These are phyloP conservation scores for Pezicula neosporulosa DNA, from an alignment of 2,329 filamentous ascomycete genomes.

Conservation along the genomic window DNA sequence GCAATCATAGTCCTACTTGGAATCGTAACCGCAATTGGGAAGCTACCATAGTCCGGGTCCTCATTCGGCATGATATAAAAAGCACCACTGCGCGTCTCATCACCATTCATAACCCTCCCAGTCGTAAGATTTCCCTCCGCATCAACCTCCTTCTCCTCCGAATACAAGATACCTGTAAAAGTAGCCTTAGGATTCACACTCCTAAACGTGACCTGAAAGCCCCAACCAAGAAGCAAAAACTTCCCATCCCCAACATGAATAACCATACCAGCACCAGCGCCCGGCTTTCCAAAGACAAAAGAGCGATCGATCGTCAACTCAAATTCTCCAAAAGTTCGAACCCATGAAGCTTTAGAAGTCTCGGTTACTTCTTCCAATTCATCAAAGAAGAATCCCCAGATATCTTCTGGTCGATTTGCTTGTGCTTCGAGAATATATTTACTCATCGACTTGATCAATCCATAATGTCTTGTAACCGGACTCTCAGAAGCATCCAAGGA, in stretches of 20 bases:
- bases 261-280: conserved; percentile 34
- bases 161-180: conserved; percentile 34
- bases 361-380: conserved; percentile 16
- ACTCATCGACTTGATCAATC: conserved; percentile 26
- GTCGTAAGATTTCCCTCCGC: conserved; percentile 28
- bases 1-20: conserved; percentile 47
- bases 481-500: conserved; percentile 15
- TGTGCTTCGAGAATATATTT: conserved; percentile 22
- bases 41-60: conserved; percentile 48
- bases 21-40: conserved; percentile 51
- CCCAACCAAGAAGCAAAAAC: conserved; percentile 34
- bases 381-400: conserved; percentile 37
- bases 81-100: conserved; percentile 33
- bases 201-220: conserved; percentile 34
- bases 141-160: conserved; percentile 29
- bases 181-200: conserved; percentile 28
- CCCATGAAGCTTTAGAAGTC: conserved; percentile 3
- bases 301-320: conserved; percentile 33
- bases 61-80: conserved; percentile 19
- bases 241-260: conserved; percentile 31
- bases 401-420: conserved; percentile 26
- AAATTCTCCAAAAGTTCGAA: conserved; percentile 23
- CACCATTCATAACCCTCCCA: conserved; percentile 33
- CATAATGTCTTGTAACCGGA: conserved; percentile 16
- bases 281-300: conserved; percentile 37